phyloP scores from a whole-genome alignment of 2,329 filamentous ascomycete species.

The Aspergillus costaricaensis region DNA sequence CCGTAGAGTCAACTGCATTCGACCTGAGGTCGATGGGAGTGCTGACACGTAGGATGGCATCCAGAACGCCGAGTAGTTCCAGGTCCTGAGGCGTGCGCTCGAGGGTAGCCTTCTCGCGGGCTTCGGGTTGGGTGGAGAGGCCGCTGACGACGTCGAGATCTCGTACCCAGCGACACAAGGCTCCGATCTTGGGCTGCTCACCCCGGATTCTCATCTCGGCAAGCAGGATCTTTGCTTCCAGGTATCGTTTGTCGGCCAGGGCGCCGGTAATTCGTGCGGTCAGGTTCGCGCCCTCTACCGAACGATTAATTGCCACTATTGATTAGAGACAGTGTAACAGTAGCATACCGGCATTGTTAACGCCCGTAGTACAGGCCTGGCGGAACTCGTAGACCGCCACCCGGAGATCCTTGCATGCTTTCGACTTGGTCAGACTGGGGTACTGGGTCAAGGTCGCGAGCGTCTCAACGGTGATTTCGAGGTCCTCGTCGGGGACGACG shows the following conservation, averaged over 20 bases:
- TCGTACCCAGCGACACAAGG: conserved; percentile 71
- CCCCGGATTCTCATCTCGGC: conserved; percentile 70
- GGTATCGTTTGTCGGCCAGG: conserved; percentile 65
- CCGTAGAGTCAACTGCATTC: conserved; percentile 35
- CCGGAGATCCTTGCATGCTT: conserved; percentile 66
- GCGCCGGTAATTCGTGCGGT: conserved; percentile 68
- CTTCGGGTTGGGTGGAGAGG: conserved; percentile 58
- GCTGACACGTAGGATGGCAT: conserved; percentile 64
- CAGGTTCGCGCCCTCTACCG: conserved; percentile 59
- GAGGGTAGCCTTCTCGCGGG: conserved; percentile 29
- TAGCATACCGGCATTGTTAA: conserved; percentile 56
- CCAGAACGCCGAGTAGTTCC: conserved; percentile 62
- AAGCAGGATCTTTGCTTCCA: conserved; percentile 65
- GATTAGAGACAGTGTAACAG: conserved; percentile 6
- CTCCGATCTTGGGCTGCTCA: conserved; percentile 67
- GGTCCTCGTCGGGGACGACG: conserved; percentile 55
- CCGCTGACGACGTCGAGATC: conserved; percentile 70
- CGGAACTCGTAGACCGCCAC: conserved; percentile 70
- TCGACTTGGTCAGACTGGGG: conserved; percentile 66
- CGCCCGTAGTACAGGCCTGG: conserved; percentile 67
- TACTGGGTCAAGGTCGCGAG: conserved; percentile 60
- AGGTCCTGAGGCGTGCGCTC: conserved; percentile 46
- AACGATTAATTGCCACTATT: conserved; percentile 12
- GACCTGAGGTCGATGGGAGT: conserved; percentile 58
- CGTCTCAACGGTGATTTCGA: conserved; percentile 68